These are phyloP conservation scores for Annona squamosa DNA, from an alignment of 164 flowering plant species.

Conservation along the genomic window DNA sequence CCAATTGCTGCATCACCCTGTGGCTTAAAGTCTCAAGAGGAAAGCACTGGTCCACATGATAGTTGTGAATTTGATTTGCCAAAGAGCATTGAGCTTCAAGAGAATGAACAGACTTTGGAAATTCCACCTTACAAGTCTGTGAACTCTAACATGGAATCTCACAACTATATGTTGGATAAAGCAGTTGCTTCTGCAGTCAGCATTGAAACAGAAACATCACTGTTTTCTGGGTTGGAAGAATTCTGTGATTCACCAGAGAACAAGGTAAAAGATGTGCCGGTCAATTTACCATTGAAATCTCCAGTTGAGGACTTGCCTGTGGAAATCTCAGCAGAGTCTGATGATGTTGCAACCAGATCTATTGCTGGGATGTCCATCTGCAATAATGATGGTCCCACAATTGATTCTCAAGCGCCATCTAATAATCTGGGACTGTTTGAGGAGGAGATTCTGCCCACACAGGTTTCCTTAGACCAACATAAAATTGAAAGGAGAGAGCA, in stretches of 20 bases:
- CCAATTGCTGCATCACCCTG: conserved; percentile 14
- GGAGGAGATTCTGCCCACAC: conserved; percentile 14
- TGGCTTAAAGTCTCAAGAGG: conserved; percentile 12
- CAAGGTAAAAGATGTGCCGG: conserved; percentile 14
- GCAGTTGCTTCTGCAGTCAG: conserved; percentile 15
- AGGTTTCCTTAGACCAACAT: conserved; percentile 4
- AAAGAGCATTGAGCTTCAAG: conserved; percentile 12
- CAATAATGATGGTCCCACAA: conserved; percentile 6
- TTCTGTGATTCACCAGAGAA: conserved; percentile 7
- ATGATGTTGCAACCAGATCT: conserved; percentile 11
- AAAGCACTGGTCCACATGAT: conserved; percentile 13
- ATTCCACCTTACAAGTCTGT: conserved; percentile 18
- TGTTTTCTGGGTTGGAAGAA: conserved; percentile 10
- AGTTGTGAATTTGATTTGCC: background rate
- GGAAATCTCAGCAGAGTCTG: conserved; percentile 11
- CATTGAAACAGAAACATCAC: conserved; percentile 16
- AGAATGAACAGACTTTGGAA: conserved; percentile 12
- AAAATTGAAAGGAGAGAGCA: conserved; percentile 11
- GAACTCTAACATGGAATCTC: background rate
- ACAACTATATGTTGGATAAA: background rate
- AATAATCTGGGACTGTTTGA: conserved; percentile 1
- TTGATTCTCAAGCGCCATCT: conserved; percentile 16
- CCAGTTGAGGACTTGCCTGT: background rate
- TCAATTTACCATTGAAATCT: conserved; percentile 12
- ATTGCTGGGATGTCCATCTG: conserved; percentile 2